Evolutionary conservation across 2,329 filamentous ascomycete genomes (phyloP), one percentile per base, ranked within the genome.

Genomic region (Fusarium brachygibbosum): DNA sequence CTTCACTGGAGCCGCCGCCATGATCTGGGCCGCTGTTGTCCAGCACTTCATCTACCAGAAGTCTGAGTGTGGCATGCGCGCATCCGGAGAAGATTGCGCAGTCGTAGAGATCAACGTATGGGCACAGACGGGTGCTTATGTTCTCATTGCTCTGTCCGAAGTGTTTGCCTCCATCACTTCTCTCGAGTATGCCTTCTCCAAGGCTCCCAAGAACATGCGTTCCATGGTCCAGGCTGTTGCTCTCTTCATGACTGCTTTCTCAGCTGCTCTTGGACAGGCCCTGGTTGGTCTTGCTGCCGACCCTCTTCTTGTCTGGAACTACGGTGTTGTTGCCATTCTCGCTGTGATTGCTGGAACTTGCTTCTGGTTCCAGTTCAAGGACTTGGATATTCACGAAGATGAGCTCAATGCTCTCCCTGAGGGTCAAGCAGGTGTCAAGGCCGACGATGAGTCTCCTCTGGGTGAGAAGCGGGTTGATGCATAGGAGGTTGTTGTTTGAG

Each of bases 171-270:
- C 81, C 58, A 85, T 86, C 68, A 86, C 84, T 2, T 87, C 86
- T 14, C 85, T 93, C 17, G 91, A 94, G 78, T 93, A 92, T 70
- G 91, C 91, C 23, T 93, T 89, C 80, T 90, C 90, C 74, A 93
- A 93, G 78, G 90, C 91, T 0, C 92, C 91, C 11, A 86, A 85
- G 75, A 93, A 92, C 80, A 94, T 94, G 91, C 86, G 90, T 8
- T 90, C 88, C 28, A 84, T 93, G 57, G 89, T 94, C n/a, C 84
- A 85, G 71, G 87, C 88, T 12, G 83, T 93, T 55, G 87, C 87
- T 49, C 85, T 92, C 52, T 91, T 93, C 80, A 90, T 87, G 81
- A 88, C 86, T 37, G 90, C 91, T 48, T 87, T 93, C 74, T 87
- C 88, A 9, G 83, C 88, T 40, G 90, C 91, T 38, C 81, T 93